These are phyloP conservation scores for Dothideomycetes sp. DNA, from an alignment of 2,329 filamentous ascomycete species.

Conservation along the genomic window DNA sequence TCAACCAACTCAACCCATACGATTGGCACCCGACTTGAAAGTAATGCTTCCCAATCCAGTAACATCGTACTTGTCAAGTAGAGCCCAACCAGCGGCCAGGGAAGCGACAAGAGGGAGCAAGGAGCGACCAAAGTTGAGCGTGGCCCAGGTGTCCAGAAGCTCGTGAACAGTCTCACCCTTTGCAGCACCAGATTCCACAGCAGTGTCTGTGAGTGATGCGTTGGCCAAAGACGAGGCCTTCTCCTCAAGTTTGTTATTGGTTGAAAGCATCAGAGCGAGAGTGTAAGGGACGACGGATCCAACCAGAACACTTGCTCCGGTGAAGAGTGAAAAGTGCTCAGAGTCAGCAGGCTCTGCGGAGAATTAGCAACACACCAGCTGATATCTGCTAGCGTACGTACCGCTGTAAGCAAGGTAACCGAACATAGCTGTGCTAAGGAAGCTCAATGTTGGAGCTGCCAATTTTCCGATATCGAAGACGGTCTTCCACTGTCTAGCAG, in stretches of 20 bases:
- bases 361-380: slow-evolving; percentile 11
- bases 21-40: slow-evolving; percentile 20
- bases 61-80: slow-evolving; percentile 21
- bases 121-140: slow-evolving; percentile 41
- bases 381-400: slow-evolving; percentile 14
- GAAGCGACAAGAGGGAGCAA: slow-evolving; percentile 20
- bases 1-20: slow-evolving; percentile 14
- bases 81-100: slow-evolving; percentile 22
- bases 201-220: slow-evolving; percentile 30
- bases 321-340: slow-evolving; percentile 35
- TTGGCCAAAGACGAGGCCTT: slow-evolving; percentile 34
- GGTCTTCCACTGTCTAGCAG: slow-evolving; percentile 47
- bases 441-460: slow-evolving; percentile 32
- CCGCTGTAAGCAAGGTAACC: slow-evolving; percentile 39
- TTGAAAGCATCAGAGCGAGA: slow-evolving; percentile 35
- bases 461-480: slow-evolving; percentile 33
- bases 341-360: slow-evolving; percentile 23
- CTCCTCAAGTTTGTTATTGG: slow-evolving; percentile 41
- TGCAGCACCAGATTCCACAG: slow-evolving; percentile 29
- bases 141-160: slow-evolving; percentile 46
- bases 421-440: slow-evolving; percentile 35
- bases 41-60: slow-evolving; percentile 18
- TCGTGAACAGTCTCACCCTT: slow-evolving; percentile 41
- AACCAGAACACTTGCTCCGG: slow-evolving; percentile 38
- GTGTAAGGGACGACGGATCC: slow-evolving; percentile 46